Evolutionary conservation across 208 protist species (phyloP).

Genomic region (Wallacemonas sp.): DNA sequence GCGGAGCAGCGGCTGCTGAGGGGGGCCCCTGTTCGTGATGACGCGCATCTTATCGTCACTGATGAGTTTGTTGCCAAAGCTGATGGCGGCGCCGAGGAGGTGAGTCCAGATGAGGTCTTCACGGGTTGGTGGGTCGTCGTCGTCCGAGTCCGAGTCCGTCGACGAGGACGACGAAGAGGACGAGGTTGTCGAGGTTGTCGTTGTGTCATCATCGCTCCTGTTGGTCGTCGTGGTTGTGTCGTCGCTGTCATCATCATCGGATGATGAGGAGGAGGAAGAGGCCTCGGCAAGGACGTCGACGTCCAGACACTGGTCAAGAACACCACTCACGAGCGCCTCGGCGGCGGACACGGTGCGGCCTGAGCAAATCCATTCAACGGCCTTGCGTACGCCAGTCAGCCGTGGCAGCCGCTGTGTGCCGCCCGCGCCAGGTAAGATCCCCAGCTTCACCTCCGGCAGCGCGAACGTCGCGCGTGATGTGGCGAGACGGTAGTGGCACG

Average conservation of each 20-base stretch:
- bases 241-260: background rate
- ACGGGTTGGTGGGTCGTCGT: background rate
- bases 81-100: slow-evolving; percentile 13
- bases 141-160: background rate
- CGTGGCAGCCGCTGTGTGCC: slow-evolving; percentile 44
- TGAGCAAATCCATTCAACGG: slow-evolving; percentile 26
- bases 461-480: slow-evolving; percentile 15
- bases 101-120: slow-evolving; percentile 5
- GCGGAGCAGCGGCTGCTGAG: background rate
- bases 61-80: slow-evolving; percentile 10
- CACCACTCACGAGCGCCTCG: slow-evolving; percentile 29
- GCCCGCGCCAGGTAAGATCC: slow-evolving; percentile 40
- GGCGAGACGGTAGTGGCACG: slow-evolving; percentile 31
- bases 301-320: slow-evolving; percentile 25
- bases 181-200: background rate
- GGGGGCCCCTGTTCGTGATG: background rate
- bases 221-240: too few species aligned
- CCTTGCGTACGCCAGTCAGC: slow-evolving; percentile 23
- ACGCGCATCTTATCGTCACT: slow-evolving; percentile 6
- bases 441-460: slow-evolving; percentile 35
- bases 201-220: background rate
- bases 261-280: background rate
- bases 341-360: slow-evolving; percentile 10
- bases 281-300: background rate
- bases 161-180: slow-evolving; percentile 9